Evolutionary conservation across 1,284 basidiomycete genomes (phyloP).

Genomic region (Austropuccinia psidii): DNA sequence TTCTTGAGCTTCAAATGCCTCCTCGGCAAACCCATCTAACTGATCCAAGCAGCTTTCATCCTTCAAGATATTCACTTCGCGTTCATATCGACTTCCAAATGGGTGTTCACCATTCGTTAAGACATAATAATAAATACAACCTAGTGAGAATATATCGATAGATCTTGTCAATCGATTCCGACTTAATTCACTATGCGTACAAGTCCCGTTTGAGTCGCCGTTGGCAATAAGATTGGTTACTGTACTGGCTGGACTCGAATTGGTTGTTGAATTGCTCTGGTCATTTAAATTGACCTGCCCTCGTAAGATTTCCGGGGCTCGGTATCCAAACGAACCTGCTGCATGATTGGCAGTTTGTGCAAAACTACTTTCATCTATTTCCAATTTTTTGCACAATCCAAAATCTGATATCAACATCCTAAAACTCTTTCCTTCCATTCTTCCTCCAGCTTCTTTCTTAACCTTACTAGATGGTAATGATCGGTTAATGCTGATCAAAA

Average conservation of each 20-base stretch:
- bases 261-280: slow-evolving; percentile 50
- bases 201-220: neutral
- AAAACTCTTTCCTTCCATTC: slow-evolving; percentile 48
- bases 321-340: slow-evolving; percentile 87
- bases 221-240: neutral
- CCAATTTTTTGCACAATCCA: slow-evolving; percentile 82
- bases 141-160: slow-evolving; percentile 87
- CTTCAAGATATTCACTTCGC: slow-evolving; percentile 84
- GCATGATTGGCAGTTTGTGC: slow-evolving; percentile 63
- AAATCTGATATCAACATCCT: slow-evolving; percentile 93
- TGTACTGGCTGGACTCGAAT: slow-evolving; percentile 22
- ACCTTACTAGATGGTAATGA: slow-evolving; percentile 23
- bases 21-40: slow-evolving; percentile 75
- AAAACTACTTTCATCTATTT: slow-evolving; percentile 87
- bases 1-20: slow-evolving; percentile 73
- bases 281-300: slow-evolving; percentile 86
- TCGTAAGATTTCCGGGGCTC: slow-evolving; percentile 82
- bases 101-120: slow-evolving; percentile 81
- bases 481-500: slow-evolving; percentile 71
- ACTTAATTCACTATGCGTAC: neutral
- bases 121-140: slow-evolving; percentile 86
- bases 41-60: slow-evolving; percentile 62
- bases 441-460: neutral
- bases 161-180: slow-evolving; percentile 69
- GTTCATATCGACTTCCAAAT: slow-evolving; percentile 78